Conservation (phyloP, 345 rosid genomes). For the Xanthoceras sorbifolium region DNA sequence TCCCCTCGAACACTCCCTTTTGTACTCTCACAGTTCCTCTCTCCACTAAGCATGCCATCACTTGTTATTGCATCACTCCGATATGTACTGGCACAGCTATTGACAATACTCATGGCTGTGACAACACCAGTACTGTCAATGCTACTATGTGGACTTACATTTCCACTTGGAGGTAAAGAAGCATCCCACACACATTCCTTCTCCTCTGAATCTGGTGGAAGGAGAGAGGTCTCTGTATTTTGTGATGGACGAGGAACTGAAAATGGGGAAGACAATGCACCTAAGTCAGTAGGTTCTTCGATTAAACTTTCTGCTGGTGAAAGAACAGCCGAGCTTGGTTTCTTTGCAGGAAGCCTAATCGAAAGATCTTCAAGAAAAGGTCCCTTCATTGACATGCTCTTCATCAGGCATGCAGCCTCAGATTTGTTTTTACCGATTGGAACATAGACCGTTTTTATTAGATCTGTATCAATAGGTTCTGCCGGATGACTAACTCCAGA, state of each 20-base stretch:
- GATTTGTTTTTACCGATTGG: conserved; percentile 64
- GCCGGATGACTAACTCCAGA: conserved; percentile 97
- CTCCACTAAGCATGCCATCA: conserved; percentile 77
- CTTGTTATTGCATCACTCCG: conserved; percentile 66
- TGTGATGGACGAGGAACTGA: conserved; percentile 59
- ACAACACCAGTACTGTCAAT: conserved; percentile 71
- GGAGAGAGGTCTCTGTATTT: conserved; percentile 58
- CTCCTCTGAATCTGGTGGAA: conserved; percentile 70
- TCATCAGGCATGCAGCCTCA: conserved; percentile 67
- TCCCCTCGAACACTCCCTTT: conserved; percentile 71
- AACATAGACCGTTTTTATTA: conserved; percentile 66
- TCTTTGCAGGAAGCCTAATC: conserved; percentile 58
- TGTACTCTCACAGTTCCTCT: conserved; percentile 63
- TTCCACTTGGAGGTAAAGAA: conserved; percentile 91
- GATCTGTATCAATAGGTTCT: conserved; percentile 88
- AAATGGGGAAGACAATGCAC: conserved; percentile 54
- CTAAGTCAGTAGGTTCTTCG: conserved; percentile 59
- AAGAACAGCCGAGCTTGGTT: conserved; percentile 48
- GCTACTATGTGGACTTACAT: conserved; percentile 86
- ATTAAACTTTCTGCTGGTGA: conserved; percentile 71
- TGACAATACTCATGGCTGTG: conserved; percentile 80
- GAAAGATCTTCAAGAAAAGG: conserved; percentile 79
- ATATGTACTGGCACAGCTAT: conserved; percentile 64
- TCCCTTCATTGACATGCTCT: conserved; percentile 69
- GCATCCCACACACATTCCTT: conserved; percentile 98